Base-by-base conservation (phyloP, 305 asterid genomes). In the Solanum hybrid region DNA sequence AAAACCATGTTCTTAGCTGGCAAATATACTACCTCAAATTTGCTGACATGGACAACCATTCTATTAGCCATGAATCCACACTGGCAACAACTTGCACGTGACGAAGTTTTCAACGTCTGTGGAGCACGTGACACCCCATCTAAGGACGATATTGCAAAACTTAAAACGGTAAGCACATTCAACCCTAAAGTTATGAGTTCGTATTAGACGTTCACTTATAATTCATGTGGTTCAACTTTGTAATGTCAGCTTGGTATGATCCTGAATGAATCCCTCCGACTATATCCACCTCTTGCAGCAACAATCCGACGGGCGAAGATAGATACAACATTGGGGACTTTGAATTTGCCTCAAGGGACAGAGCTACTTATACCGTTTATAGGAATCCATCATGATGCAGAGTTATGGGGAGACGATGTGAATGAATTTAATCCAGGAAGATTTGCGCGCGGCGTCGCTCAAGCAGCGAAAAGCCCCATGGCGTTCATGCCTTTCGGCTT, bases 61-160 rank as follows among this genome's bases (percentile, higher is more conserved):
- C 92, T 97, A 37, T 92, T 97, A 29, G 97, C 98, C 93, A 97
- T 97, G 98, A 96, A 97, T 91, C 98, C 98, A 73, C 94, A 91
- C 32, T 97, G 99, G 99, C 99, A 97, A 92, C 95, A 95, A 46
- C 96, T 94, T 95, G 99, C 99, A 95, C 99, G 99, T 94, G 98
- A 96, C 93, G 99, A 97, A 93, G 99, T 95, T 88, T 91, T 95
- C 37, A 91, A 94, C 79, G 95, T 96, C 81, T 96, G 98, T 87
- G 98, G 98, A 17, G 84, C 98, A 95, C 97, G 96, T 94, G 96
- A 95, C 92, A 87, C 91, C 86, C 99, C 98, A 0, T 89, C 94
- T 81, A 94, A 92, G 93, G 97, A 96, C 79, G 93, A 95, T 92
- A 93, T 95, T 71, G 88, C 97, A 12, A 94, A 95, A 92, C 99